Base-by-base conservation (phyloP, 2,329 filamentous ascomycete genomes). In the Emmonsiellopsis sp. region DNA sequence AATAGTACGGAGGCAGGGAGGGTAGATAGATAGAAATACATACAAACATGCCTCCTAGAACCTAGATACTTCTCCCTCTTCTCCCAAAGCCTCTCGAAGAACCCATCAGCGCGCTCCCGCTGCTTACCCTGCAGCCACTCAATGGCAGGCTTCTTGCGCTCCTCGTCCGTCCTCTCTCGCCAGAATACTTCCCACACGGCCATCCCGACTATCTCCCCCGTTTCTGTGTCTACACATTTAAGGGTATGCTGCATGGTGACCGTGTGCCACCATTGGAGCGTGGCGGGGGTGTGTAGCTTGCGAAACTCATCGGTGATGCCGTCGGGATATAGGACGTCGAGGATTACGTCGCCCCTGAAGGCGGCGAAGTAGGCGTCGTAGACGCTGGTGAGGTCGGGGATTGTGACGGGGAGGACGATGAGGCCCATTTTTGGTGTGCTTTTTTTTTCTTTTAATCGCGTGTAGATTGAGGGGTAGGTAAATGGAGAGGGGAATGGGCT, bases 141-240 rank as follows among this genome's bases (percentile, higher is more conserved):
- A 11, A 77, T 69, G 37, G 75, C 74, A 2, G 69, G 68, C 54
- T 72, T 72, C 51, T 66, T 65, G 56, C 74, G 69, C 57, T 77
- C 73, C 54, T 73, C 71, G 5, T 68, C 65, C 7, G 65, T 63
- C 27, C 70, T 61, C 58, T 68, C 61, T 21, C 59, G 56, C 50
- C 74, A 54, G 57, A 73, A 74, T 5, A 74, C 64, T 53, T 78
- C 73, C 58, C 69, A 71, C 14, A 77, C 66, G 2, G 68, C 73
- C 71, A 78, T 77, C 48, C 75, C 76, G 21, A 76, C 65, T 37
- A 77, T 69, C 33, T 71, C 67, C 11, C 70, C 69, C 0, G 68
- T 73, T 3, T 66, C 65, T 6, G 66, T 69, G 57, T 78, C 74
- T 31, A 77, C 65, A 47, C 70, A 74, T 62, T 78, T 78, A 55